A percentile compares a stretch with the other conserved stretches of the same genome.
These are phyloP conservation scores for Blastobotrys raffinosifermentans DNA, from an alignment of 1,139 yeast genomes.

Conservation along the genomic window DNA sequence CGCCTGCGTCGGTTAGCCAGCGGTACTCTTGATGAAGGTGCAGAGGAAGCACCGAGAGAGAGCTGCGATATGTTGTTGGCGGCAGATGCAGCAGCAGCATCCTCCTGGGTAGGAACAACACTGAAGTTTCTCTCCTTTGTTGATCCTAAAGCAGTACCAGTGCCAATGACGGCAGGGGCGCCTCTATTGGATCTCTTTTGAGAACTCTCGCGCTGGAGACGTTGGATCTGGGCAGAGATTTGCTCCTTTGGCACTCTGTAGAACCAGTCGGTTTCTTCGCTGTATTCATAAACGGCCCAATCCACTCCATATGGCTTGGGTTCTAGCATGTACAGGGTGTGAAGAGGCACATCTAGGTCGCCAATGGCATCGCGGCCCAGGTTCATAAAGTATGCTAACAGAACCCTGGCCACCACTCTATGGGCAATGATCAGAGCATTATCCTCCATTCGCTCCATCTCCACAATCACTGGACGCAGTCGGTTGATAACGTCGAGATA, in stretches of 20 bases:
- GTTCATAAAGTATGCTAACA: slow-evolving; percentile 84
- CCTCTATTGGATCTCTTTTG: slow-evolving; percentile 10
- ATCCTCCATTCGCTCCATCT: slow-evolving; percentile 85
- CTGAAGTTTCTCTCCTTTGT: slow-evolving; percentile 23
- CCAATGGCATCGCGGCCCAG: slow-evolving; percentile 78
- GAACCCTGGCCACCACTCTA: slow-evolving; percentile 81
- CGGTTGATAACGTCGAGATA: slow-evolving; percentile 89
- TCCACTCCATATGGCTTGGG: slow-evolving; percentile 94
- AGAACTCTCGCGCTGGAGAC: slow-evolving; percentile 9
- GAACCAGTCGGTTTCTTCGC: slow-evolving; percentile 75
- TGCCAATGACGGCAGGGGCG: slow-evolving; percentile 8
- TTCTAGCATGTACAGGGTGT: slow-evolving; percentile 82
- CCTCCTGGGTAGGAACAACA: slow-evolving; percentile 20
- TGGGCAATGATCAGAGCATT: slow-evolving; percentile 81
- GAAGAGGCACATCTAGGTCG: slow-evolving; percentile 87
- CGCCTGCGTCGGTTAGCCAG: slow-evolving; percentile 1
- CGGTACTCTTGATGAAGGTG: slow-evolving; percentile 3
- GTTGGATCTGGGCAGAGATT: slow-evolving; percentile 19
- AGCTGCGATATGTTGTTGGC: too few relatives aligned
- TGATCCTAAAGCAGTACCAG: slow-evolving; percentile 13
- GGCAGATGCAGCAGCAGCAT: not conserved
- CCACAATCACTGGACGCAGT: slow-evolving; percentile 83
- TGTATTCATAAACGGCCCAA: slow-evolving; percentile 82
- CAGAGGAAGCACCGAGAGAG: slow-evolving; percentile 4
- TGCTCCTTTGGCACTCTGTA: slow-evolving; percentile 46